These are phyloP conservation scores for Phytophthora pini DNA, from an alignment of 352 stramenopile species.

Conservation along the genomic window DNA sequence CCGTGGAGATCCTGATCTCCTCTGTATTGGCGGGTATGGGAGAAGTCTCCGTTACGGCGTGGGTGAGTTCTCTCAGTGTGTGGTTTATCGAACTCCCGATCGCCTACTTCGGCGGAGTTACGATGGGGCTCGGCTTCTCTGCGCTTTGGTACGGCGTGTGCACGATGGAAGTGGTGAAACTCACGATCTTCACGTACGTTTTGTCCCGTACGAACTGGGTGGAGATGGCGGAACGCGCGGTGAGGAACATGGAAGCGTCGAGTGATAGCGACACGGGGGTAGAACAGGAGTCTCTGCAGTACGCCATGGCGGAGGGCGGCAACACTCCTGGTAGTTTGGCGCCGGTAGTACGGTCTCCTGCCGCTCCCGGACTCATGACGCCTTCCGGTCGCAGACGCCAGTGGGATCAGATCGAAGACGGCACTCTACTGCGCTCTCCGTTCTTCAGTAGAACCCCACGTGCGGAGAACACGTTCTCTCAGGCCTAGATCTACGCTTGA, in stretches of 20 bases:
- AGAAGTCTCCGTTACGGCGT: constrained; percentile 56
- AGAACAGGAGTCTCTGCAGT: constrained; percentile 49
- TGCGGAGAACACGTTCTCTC: constrained; percentile 24
- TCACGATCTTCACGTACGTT: constrained; percentile 48
- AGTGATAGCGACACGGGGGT: constrained; percentile 44
- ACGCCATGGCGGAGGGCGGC: constrained; percentile 52
- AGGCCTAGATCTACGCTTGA: constrained; percentile 28
- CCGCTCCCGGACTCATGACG: constrained; percentile 57
- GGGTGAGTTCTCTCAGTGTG: constrained; percentile 58
- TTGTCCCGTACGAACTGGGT: constrained; percentile 49
- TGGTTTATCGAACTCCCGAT: constrained; percentile 68
- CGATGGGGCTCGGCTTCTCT: constrained; percentile 51
- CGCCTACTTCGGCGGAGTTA: constrained; percentile 59
- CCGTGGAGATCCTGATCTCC: constrained; percentile 57
- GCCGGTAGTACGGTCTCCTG: constrained; percentile 55
- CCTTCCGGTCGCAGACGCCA: constrained; percentile 55
- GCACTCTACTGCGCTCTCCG: constrained; percentile 30
- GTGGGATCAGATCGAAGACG: constrained; percentile 69
- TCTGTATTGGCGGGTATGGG: constrained; percentile 62
- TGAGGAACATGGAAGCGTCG: constrained; percentile 49
- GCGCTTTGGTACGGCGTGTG: constrained; percentile 60
- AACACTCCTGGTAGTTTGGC: constrained; percentile 61
- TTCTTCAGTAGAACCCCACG: constrained; percentile 40
- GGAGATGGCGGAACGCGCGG: constrained; percentile 46
- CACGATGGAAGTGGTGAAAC: constrained; percentile 55